Percentiles rank a stretch among this genome's conserved stretches.
phyloP scores from a whole-genome alignment of 768 basidiomycete genomes.

The Trametes villosa region DNA sequence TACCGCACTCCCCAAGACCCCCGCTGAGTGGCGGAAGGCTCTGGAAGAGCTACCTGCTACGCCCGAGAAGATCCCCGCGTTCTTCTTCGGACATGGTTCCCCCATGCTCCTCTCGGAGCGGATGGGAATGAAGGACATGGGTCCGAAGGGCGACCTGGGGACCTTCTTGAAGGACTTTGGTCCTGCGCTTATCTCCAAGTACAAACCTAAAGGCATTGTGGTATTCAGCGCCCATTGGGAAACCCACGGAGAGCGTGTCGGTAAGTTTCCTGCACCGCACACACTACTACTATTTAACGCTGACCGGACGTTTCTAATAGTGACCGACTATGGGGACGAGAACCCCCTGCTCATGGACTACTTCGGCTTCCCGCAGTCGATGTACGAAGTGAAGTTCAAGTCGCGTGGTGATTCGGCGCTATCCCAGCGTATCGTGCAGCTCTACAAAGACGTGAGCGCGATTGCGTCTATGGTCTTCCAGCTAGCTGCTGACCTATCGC shows the following conservation, averaged over 20 bases:
- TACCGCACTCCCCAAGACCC: conserved; percentile 40
- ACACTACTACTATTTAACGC: conserved; percentile 3
- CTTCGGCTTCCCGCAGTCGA: conserved; percentile 61
- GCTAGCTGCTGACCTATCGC: background rate
- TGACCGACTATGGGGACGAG: conserved; percentile 77
- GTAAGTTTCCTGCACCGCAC: conserved; percentile 38
- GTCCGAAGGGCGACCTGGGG: conserved; percentile 57
- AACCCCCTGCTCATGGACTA: conserved; percentile 80
- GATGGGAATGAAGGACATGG: conserved; percentile 32
- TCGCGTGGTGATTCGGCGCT: conserved; percentile 65
- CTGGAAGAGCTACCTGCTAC: conserved; percentile 59
- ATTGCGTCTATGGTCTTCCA: too few species aligned
- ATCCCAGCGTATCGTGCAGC: conserved; percentile 60
- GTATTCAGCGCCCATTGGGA: conserved; percentile 90
- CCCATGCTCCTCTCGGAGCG: conserved; percentile 47
- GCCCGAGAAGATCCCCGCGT: conserved; percentile 66
- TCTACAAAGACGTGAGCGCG: conserved; percentile 54
- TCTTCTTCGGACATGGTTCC: conserved; percentile 79
- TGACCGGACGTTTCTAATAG: conserved; percentile 38
- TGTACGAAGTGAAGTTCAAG: conserved; percentile 70
- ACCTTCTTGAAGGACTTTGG: conserved; percentile 70
- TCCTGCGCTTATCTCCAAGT: conserved; percentile 64
- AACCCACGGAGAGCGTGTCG: conserved; percentile 58
- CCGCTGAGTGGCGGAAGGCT: conserved; percentile 53
- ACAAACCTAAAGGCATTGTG: conserved; percentile 76